Conservation (phyloP, 768 basidiomycete species). For the Calvatia gigantea region DNA sequence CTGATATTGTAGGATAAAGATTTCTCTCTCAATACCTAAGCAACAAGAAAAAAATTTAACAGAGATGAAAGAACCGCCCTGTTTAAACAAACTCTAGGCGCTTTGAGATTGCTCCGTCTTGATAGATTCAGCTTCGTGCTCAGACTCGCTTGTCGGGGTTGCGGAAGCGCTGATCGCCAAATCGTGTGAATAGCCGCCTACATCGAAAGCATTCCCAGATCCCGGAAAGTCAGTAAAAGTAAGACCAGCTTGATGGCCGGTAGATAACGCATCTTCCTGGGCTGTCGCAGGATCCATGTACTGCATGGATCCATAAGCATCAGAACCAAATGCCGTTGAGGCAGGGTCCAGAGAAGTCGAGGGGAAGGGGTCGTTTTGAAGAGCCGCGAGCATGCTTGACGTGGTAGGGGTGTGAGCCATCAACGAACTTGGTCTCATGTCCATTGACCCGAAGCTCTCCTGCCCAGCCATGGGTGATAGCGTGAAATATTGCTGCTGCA, state of each 20-base stretch:
- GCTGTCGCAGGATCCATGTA: slow-evolving; percentile 72
- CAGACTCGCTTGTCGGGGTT: slow-evolving; percentile 55
- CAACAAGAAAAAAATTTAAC: slow-evolving; percentile 18
- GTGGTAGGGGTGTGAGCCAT: slow-evolving; percentile 85
- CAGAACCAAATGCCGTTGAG: slow-evolving; percentile 58
- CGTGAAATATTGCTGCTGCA: slow-evolving; percentile 86
- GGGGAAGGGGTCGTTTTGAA: slow-evolving; percentile 75
- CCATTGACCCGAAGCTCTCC: slow-evolving; percentile 68
- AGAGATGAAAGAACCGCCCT: slow-evolving; percentile 14
- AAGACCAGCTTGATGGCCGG: slow-evolving; percentile 59
- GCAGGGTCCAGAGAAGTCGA: slow-evolving; percentile 63
- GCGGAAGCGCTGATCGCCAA: slow-evolving; percentile 52
- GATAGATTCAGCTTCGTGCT: slow-evolving; percentile 59
- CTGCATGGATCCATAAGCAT: slow-evolving; percentile 65
- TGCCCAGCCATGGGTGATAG: slow-evolving; percentile 89
- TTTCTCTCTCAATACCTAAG: slow-evolving; percentile 3
- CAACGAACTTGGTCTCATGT: slow-evolving; percentile 54
- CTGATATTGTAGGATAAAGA: background rate
- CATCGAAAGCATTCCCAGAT: slow-evolving; percentile 65
- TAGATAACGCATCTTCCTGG: slow-evolving; percentile 59
- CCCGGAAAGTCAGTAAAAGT: slow-evolving; percentile 70
- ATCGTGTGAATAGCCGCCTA: slow-evolving; percentile 65
- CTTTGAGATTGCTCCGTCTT: slow-evolving; percentile 55
- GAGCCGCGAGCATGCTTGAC: slow-evolving; percentile 86
- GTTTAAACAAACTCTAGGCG: slow-evolving; percentile 23